These are phyloP conservation scores for Populus tomentosa DNA, from an alignment of 441 rosid genomes.

Conservation along the genomic window DNA sequence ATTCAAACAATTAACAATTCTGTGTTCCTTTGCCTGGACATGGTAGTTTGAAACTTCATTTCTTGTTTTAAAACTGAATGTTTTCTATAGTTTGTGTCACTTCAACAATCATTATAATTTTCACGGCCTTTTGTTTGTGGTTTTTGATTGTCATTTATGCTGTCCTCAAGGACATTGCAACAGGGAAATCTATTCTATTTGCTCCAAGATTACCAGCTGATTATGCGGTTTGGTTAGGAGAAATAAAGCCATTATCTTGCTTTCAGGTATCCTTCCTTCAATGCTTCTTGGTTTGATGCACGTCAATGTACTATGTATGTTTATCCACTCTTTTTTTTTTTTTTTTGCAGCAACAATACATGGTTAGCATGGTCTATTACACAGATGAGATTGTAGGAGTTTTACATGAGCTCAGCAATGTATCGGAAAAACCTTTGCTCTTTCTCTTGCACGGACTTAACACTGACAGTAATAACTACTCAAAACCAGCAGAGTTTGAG, in stretches of 20 bases:
- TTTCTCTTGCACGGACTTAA: slow-evolving; percentile 86
- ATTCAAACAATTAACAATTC: background rate
- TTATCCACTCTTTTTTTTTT: slow-evolving; percentile 9
- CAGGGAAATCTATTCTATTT: slow-evolving; percentile 75
- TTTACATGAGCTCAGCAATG: slow-evolving; percentile 45
- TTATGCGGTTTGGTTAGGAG: slow-evolving; percentile 94
- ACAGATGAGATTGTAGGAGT: slow-evolving; percentile 66
- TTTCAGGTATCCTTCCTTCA: slow-evolving; percentile 47
- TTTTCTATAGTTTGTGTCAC: background rate
- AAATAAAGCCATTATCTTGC: slow-evolving; percentile 60
- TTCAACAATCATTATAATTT: background rate
- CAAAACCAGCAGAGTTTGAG: slow-evolving; percentile 82
- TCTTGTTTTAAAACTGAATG: background rate
- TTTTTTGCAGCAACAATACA: slow-evolving; percentile 62
- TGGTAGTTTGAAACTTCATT: background rate
- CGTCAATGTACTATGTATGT: slow-evolving; percentile 1
- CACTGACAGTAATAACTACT: slow-evolving; percentile 73
- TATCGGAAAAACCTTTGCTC: slow-evolving; percentile 53
- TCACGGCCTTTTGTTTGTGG: background rate
- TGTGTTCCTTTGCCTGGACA: background rate
- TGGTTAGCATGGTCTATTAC: slow-evolving; percentile 57
- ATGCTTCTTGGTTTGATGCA: background rate
- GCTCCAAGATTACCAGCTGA: slow-evolving; percentile 76
- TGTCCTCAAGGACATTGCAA: slow-evolving; percentile 60
- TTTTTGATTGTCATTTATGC: background rate